phyloP scores from a whole-genome alignment of 2,329 filamentous ascomycete genomes.

The Fusarium nematophilum region DNA sequence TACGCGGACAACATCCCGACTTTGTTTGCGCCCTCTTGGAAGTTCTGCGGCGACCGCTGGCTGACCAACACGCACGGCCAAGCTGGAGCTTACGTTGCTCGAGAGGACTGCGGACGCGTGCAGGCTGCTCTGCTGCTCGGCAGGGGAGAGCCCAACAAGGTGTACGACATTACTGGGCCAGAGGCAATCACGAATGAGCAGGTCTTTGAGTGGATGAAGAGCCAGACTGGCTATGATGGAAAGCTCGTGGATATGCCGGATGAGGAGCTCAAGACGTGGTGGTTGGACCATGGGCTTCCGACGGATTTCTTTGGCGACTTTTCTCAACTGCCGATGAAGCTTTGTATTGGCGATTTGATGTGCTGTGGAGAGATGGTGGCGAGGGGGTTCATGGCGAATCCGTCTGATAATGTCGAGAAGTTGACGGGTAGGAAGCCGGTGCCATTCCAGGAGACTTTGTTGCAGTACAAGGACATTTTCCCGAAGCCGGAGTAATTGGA shows the following conservation, averaged over 20 bases:
- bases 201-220: conserved; percentile 38
- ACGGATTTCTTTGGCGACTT: conserved; percentile 40
- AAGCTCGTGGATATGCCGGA: conserved; percentile 37
- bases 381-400: conserved; percentile 26
- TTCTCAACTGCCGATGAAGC: conserved; percentile 39
- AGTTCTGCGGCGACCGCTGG: conserved; percentile 40
- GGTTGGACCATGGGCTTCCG: conserved; percentile 36
- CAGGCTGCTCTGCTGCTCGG: conserved; percentile 33
- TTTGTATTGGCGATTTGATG: conserved; percentile 39
- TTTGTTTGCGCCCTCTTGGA: conserved; percentile 36
- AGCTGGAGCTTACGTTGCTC: conserved; percentile 37
- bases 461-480: conserved; percentile 39
- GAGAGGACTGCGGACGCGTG: conserved; percentile 39
- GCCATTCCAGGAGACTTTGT: conserved; percentile 31
- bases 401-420: conserved; percentile 39
- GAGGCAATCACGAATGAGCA: conserved; percentile 36
- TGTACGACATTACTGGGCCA: conserved; percentile 38
- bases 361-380: conserved; percentile 43
- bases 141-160: conserved; percentile 34
- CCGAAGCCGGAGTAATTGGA: conserved; percentile 12
- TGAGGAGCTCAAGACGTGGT: conserved; percentile 38
- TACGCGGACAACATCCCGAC: conserved; percentile 40
- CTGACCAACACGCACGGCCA: conserved; percentile 35
- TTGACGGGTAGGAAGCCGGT: conserved; percentile 35
- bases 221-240: conserved; percentile 34